These are phyloP conservation scores for Saturnispora silvae DNA, from an alignment of 805 yeast genomes.

Conservation along the genomic window DNA sequence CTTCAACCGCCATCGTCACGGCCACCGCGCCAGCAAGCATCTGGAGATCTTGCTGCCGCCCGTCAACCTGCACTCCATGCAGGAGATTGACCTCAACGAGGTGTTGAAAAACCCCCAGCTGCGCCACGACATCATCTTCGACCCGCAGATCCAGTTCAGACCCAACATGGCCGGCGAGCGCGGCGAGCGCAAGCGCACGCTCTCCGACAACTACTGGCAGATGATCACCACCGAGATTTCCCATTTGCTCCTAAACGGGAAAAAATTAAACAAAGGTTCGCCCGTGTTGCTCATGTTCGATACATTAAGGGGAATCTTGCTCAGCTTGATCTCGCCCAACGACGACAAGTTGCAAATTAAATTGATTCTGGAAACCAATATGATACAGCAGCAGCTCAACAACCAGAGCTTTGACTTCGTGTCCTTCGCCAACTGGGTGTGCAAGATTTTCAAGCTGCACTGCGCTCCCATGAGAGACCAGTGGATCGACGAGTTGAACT, in stretches of 20 bases:
- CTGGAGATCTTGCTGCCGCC: conserved; percentile 48
- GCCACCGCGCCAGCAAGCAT: conserved; percentile 3
- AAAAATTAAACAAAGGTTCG: conserved; percentile 14
- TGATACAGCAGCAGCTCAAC: conserved; percentile 63
- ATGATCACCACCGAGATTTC: conserved; percentile 62
- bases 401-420: conserved; percentile 66
- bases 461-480: conserved; percentile 94
- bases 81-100: conserved; percentile 80
- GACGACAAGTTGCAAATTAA: conserved; percentile 59
- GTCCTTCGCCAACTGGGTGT: conserved; percentile 62
- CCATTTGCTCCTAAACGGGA: conserved; percentile 21
- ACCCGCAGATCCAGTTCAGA: conserved; percentile 84
- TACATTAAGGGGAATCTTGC: conserved; percentile 67
- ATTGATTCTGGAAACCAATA: conserved; percentile 66
- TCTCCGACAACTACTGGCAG: conserved; percentile 77
- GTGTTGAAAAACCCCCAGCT: conserved; percentile 85
- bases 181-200: conserved; percentile 63
- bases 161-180: conserved; percentile 88
- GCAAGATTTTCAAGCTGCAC: conserved; percentile 69
- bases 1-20: conserved; percentile 1
- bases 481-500: conserved; percentile 78
- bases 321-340: conserved; percentile 72
- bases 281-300: conserved; percentile 58
- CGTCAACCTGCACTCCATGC: conserved; percentile 66
- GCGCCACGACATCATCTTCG: conserved; percentile 86